A percentile compares a stretch with the other conserved stretches of the same genome.
These are phyloP conservation scores for Neurospora terricola DNA, from an alignment of 495 filamentous ascomycete genomes.

Conservation along the genomic window DNA sequence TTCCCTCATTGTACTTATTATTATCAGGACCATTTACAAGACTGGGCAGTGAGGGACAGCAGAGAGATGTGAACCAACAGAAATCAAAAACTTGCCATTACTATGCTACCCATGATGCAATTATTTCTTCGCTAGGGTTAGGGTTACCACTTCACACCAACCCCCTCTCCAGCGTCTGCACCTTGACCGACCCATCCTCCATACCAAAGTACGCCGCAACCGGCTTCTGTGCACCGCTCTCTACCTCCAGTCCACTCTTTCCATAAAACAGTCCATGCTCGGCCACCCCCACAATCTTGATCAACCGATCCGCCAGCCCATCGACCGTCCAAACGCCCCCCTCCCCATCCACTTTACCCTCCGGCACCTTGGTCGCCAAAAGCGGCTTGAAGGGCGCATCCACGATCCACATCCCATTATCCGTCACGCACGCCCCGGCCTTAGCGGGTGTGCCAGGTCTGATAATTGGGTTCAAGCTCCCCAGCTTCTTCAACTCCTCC, in stretches of 20 bases:
- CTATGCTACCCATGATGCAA: slow-evolving; percentile 1
- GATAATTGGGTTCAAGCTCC: slow-evolving; percentile 55
- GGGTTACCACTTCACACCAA: neutral
- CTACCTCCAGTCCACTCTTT: slow-evolving; percentile 57
- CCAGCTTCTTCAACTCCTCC: slow-evolving; percentile 54
- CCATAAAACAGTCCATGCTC: slow-evolving; percentile 89
- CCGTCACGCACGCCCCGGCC: slow-evolving; percentile 76
- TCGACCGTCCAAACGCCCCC: slow-evolving; percentile 69
- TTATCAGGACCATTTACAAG: neutral
- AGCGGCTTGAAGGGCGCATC: slow-evolving; percentile 78
- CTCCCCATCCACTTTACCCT: slow-evolving; percentile 27
- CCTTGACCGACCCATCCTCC: slow-evolving; percentile 44
- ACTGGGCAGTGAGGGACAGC: neutral
- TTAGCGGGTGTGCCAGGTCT: slow-evolving; percentile 59
- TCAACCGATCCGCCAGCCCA: slow-evolving; percentile 58
- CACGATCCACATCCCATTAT: slow-evolving; percentile 89
- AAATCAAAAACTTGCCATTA: neutral
- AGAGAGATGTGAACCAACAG: neutral
- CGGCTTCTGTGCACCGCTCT: slow-evolving; percentile 72
- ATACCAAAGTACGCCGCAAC: slow-evolving; percentile 92
- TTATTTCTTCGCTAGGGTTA: slow-evolving; percentile 2
- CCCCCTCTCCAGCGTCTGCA: slow-evolving; percentile 25
- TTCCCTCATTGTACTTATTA: no score
- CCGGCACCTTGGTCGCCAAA: slow-evolving; percentile 36
- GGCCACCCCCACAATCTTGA: slow-evolving; percentile 74